These are phyloP conservation scores for Arxiozyma bovina DNA, from an alignment of 1,139 yeast species.

Conservation along the genomic window DNA sequence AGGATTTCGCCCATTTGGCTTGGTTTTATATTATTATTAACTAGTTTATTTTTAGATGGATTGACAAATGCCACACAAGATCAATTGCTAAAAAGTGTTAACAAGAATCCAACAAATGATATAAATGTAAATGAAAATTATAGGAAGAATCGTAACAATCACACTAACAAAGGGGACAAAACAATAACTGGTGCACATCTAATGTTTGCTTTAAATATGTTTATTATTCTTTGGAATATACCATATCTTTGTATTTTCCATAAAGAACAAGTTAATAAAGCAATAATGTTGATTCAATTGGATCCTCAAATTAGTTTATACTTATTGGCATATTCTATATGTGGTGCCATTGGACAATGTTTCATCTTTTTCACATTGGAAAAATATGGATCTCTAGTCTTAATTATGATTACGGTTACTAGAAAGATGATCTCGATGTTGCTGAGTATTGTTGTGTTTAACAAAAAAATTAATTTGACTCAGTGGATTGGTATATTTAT, in stretches of 20 bases:
- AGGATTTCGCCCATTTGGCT: constrained; percentile 20
- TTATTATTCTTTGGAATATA: constrained; percentile 35
- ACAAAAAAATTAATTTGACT: constrained; percentile 50
- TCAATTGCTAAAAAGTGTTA: constrained; percentile 47
- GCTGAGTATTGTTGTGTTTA: constrained; percentile 75
- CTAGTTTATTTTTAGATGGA: constrained; percentile 77
- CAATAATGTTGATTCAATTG: constrained; percentile 27
- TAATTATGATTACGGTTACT: constrained; percentile 91
- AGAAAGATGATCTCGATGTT: constrained; percentile 94
- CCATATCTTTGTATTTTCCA: constrained; percentile 29
- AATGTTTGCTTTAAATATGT: constrained; percentile 71
- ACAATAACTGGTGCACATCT: constrained; percentile 68
- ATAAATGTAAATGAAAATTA: constrained; percentile 18
- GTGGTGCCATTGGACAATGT: constrained; percentile 89
- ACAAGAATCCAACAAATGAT: constrained; percentile 44
- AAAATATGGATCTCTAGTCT: constrained; percentile 69
- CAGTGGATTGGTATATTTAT: constrained; percentile 76
- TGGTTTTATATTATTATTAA: constrained; percentile 53
- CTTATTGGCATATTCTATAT: constrained; percentile 56
- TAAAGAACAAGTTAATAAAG: constrained; percentile 15
- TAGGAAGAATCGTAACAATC: constrained; percentile 41
- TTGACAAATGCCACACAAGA: constrained; percentile 91
- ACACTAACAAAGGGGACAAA: constrained; percentile 24
- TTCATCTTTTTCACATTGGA: constrained; percentile 82
- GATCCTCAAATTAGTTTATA: constrained; percentile 50